Base-by-base conservation (phyloP, 805 yeast genomes). In the Sungouiella blattae region DNA sequence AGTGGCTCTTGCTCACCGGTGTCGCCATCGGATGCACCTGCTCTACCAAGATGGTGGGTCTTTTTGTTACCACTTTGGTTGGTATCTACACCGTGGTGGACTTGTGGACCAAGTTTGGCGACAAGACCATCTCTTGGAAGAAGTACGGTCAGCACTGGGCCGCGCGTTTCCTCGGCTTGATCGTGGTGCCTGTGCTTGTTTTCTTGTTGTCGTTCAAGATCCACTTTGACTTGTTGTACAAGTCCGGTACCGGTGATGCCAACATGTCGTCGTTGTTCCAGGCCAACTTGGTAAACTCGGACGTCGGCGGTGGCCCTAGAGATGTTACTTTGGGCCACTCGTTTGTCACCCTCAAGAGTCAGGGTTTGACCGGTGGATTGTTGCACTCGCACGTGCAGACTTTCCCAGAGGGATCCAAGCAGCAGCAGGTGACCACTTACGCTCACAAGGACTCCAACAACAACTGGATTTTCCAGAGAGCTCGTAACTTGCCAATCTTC, bases 41-140 rank as follows among this genome's bases (percentile, higher is more conserved):
- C 55, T 83, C 95, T 18, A 95, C 88, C 39, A 93, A 93, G 64
- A 87, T 89, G 96, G 98, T 93, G 39, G 99, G 99, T 51, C 72
- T 91, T 37, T 87, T 93, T 53, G 86, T 87, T 41, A 91, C 95
- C 38, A 61, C 87, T 12, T 66, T 88, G 44, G 88, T 93, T 37
- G 99, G 99, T 32, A 75, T 87, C 43, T 87, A 91, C 63, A 88
- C 96, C 15, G 70, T 86, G 26, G 83, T 78, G 35, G 97, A 93
- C 52, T 69, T 93, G 52, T 93, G 97, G 95, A 70, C 66, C 50
- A 77, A 77, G 58, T 76, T 87, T 50, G 95, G 89, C 45, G 91
- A 85, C 55, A 70, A 67, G 50, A 53, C 71, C 9, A 55, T 83
- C 46, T 49, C 73, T 4, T 67, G 73, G 70, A 57, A 53, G 22